Evolutionary conservation across 768 basidiomycete genomes (phyloP).

Genomic region (Mrakia hoshinonis): DNA sequence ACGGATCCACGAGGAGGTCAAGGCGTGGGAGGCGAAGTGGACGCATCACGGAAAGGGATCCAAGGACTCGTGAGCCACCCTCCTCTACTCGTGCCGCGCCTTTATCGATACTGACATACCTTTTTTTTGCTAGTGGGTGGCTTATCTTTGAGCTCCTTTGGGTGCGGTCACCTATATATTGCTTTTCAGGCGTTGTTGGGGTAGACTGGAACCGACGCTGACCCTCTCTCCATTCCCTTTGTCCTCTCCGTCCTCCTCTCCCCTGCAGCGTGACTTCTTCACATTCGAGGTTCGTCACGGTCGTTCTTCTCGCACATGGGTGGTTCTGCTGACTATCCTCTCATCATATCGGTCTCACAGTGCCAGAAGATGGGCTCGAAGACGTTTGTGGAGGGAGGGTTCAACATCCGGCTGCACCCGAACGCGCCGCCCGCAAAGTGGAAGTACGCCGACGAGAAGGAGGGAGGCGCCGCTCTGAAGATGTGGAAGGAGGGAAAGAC

Average conservation of each 20-base stretch:
- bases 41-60: conserved; percentile 8
- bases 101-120: neutral
- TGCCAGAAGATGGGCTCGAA: too few species aligned
- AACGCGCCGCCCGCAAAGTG: neutral
- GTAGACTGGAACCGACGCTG: neutral
- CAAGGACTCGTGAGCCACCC: conserved; percentile 20
- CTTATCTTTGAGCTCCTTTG: conserved; percentile 39
- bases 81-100: neutral
- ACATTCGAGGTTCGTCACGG: conserved; percentile 39
- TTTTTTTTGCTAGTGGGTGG: too few species aligned
- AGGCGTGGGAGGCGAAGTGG: conserved; percentile 21
- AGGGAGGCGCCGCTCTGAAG: conserved; percentile 34
- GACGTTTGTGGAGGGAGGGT: conserved; percentile 34
- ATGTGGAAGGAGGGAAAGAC: conserved; percentile 41
- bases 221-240: neutral
- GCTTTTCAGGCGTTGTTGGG: neutral
- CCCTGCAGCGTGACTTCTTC: conserved; percentile 47
- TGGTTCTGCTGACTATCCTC: too few species aligned
- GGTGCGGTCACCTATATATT: neutral
- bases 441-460: conserved; percentile 33
- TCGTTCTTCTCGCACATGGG: too few species aligned
- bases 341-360: too few species aligned
- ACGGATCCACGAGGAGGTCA: conserved; percentile 19
- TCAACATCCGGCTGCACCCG: conserved; percentile 16
- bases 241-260: neutral